Base-by-base conservation (phyloP, 2,329 filamentous ascomycete species). In the Phaeomoniella chlamydospora region DNA sequence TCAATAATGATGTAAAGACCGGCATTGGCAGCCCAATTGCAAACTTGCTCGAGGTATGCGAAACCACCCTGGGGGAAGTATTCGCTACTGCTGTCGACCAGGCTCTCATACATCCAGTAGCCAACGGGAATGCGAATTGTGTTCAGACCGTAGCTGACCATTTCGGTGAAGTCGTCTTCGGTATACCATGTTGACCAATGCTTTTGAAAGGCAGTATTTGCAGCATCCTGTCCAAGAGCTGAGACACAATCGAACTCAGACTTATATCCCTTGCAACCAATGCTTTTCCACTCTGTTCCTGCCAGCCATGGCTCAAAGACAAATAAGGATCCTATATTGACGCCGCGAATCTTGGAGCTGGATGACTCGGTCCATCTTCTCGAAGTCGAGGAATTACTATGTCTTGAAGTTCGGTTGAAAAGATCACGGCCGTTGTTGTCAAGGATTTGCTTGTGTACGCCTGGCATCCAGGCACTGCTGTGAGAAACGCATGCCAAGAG, bases 161-260 rank as follows among this genome's bases (percentile, higher is more conserved):
- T 68, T 39, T 60, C 48, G 13, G 62, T 47, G 29, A 70, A 49
- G 43, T 68, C 65, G 3, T 48, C 37, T 36, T 59, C 47, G 5
- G 55, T 62, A 37, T 66, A 61, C 51, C 56, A 70, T 0, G 51
- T 51, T 17, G 47, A 48, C 61, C 63, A 69, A 46, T 70, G 66
- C 6, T 48, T 47, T 44, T 61, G 47, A 44, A 67, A 70, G n/a
- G 54, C 61, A 5, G 45, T 42, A 40, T 67, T 53, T 6, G 61
- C 58, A 14, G 42, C 43, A 3, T 50, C 46, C 44, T 67, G 62
- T 14, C 64, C 64, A 2, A 60, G 53, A 17, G 51, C 52, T 42
- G 53, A 48, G 31, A 68, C 57, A 43, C 66, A 70, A 45, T 67
- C 63, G 41, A 65, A 68, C 49, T 70, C 65, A 33, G 59, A 62